Evolutionary conservation across 805 yeast species (phyloP), one percentile per base, ranked within the genome.

Genomic region (Metschnikowia matae): DNA sequence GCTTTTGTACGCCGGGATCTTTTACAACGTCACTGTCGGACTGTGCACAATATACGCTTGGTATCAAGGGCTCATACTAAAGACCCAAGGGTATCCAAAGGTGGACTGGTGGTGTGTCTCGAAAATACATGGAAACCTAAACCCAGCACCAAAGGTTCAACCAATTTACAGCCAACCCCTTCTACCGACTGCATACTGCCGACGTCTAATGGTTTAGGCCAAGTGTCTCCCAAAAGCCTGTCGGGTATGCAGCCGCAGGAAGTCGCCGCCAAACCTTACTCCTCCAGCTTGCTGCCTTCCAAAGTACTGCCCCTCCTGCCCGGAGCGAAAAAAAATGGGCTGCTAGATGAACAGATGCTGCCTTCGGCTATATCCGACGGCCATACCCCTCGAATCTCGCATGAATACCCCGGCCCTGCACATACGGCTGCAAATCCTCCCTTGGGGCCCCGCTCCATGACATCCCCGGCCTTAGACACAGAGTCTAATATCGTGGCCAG

Each of bases 1-100:
- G 80, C 85, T 2, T 87, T 87, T 70, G 96, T 87, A 1, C 70
- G 96, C 52, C 70, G 94, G 57, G 96, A 87, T 62, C 69, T 87
- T 42, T 70, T 88, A 15, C 88, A 87, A 59, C 71, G 96, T 36
- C 96, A 87, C 64, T 79, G 85, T 52, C 69, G 92, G 41, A 88
- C 95, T 0, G 94, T 87, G 13, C 96, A 87, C 65, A 75, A 68
- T 48, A 63, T 66, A 50, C 53, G 61, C 51, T 43, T 57, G 13
- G 52, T 44, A 20, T 39, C 53, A 13, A 49, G 53, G 37, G 5
- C 47, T 10, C 26, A 41, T 29, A 17, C 35, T 48, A 45, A 38
- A 32, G 50, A 42, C 7, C 18, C 31, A 6, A 34, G 38, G 10
- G 40, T 26, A 6, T 21, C 18, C 34, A 32, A 37, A 36, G 45